Evolutionary conservation across 768 basidiomycete genomes (phyloP), one percentile per base, ranked within the genome.

Genomic region (Tulasnella sp.): DNA sequence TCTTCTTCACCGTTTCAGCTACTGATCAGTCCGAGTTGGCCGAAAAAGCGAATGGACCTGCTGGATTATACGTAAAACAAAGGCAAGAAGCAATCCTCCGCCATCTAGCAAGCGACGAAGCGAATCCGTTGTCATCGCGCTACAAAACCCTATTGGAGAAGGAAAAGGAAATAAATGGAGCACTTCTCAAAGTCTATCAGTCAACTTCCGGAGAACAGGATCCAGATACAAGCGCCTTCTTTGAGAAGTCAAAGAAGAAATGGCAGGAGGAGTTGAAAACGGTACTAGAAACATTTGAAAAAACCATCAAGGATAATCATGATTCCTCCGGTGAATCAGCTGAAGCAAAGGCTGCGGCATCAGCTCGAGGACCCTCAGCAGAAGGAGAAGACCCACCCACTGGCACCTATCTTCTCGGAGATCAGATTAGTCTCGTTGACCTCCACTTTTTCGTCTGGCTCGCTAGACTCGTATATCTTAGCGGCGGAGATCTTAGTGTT

Each of bases 361-460:
- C 48, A 12, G 24, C 37, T 12, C 28, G 12, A 29, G 22, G 16
- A 46, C 24, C 20, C 37, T 41, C 5, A 61, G 66, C 45, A n/a
- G n/a, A 27, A 39, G 24, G 35, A 27, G 28, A 33, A 25, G 10
- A 24, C 19, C 19, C 35, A 51, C 12, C 48, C 37, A 59, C 59
- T 29, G 65, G 68, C 13, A 59, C 63, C 3, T 65, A 48, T 48
- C 58, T 62, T 5, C 54, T 69, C 10, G 88, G 88, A 15, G 87
- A 91, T 59, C 86, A 91, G 56, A 63, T 88, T 58, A 86, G 81
- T 5, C 66, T 87, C 41, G 83, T 81, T 12, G 89, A 91, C 61
- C 66, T 89, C 49, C 87, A 89, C 60, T 72, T 89, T 16, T 78
- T 76, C 7, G 78, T 76, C 24, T 92, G 85, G 86, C 61, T 90